Evolutionary conservation across 2,329 filamentous ascomycete species (phyloP), one percentile per base, ranked within the genome.

Genomic region (Arthrobotrys pseudoclavata): DNA sequence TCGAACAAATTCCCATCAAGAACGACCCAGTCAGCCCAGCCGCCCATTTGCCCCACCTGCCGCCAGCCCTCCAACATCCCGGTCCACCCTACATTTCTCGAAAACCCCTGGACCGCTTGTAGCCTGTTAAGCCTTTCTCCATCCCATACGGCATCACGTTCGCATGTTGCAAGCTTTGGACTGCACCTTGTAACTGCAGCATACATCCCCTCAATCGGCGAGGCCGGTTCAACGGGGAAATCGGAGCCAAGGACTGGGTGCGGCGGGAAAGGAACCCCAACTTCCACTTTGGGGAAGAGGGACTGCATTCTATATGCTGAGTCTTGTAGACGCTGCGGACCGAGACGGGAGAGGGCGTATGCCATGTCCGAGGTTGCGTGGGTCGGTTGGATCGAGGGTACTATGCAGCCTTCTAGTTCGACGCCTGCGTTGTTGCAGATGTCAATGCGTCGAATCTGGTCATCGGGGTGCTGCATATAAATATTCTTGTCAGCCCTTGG

Each of bases 321-420:
- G 13, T 84, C 81, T 18, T 82, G 81, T 0, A 88, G 88, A 22
- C 91, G 87, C 24, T 86, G 83, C 9, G 82, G 80, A 0, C 90
- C 91, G 0, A 92, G 87, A 5, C 90, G 86, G 45, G 83, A 83
- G 77, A 88, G 86, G 7, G 90, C 91, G 80, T 91, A 92, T 3
- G 86, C 86, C 88, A 91, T 91, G 82, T 92, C 91, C 6, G 89
- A 90, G 2, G 90, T 92, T 22, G 91, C 90, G 81, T 92, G 90
- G 0, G 91, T 92, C 3, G 90, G 91, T 81, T 92, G 91, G 68
- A 92, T 89, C 1, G 89, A 91, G 0, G 90, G 89, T 64, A 92
- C 86, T 80, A 92, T 88, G 5, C 88, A 88, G 3, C 91, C 83
- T 3, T 85, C 83, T 64, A 84, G 85, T 80, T 13, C 10, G 6